Conservation (phyloP, 768 basidiomycete species). For the Porphyrellus cyaneotinctus region DNA sequence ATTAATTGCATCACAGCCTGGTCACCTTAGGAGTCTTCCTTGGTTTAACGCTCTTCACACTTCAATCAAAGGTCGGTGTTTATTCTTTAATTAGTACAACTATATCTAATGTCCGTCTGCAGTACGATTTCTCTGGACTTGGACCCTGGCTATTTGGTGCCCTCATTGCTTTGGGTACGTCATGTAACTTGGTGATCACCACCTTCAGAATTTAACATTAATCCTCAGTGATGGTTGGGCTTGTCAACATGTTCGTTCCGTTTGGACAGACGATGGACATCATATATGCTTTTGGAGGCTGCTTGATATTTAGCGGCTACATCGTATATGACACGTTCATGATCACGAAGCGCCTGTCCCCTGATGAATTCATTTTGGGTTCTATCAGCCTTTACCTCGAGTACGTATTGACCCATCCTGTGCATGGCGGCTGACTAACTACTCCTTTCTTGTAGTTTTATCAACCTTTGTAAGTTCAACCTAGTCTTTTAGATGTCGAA, state of each 20-base stretch:
- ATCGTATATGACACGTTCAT: conserved; percentile 87
- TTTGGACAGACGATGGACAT: conserved; percentile 81
- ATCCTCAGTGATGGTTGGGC: conserved; percentile 64
- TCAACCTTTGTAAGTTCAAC: conserved; percentile 73
- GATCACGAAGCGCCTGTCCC: conserved; percentile 84
- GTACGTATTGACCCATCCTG: conserved; percentile 40
- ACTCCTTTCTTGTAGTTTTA: conserved; percentile 47
- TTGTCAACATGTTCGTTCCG: conserved; percentile 84
- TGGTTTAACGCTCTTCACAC: conserved; percentile 89
- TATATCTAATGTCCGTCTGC: neutral
- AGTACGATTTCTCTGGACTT: conserved; percentile 95
- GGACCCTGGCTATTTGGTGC: conserved; percentile 88
- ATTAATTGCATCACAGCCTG: conserved; percentile 41
- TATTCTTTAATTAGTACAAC: neutral
- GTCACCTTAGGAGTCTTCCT: conserved; percentile 92
- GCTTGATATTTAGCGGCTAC: conserved; percentile 85
- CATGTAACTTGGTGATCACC: neutral
- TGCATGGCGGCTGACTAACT: conserved; percentile 13
- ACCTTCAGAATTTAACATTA: neutral
- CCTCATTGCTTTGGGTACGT: conserved; percentile 71
- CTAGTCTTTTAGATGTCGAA: neutral
- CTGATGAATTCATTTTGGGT: conserved; percentile 92
- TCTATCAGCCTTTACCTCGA: conserved; percentile 94
- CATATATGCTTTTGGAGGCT: conserved; percentile 71
- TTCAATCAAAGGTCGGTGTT: conserved; percentile 77